Evolutionary conservation across 2,329 filamentous ascomycete species (phyloP).

Genomic region (Colletotrichum sublineola): DNA sequence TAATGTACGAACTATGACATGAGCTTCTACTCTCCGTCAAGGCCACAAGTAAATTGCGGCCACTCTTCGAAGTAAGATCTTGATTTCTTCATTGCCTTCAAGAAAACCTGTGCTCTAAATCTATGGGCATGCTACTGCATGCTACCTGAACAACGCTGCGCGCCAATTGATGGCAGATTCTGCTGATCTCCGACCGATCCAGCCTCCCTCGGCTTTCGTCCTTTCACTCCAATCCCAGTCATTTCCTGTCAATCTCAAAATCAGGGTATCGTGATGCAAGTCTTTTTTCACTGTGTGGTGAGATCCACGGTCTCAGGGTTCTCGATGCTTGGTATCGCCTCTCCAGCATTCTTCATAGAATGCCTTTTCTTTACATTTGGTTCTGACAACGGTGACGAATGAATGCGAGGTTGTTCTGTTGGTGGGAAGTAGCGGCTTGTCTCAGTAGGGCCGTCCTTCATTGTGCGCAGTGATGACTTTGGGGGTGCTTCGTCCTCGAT

Average conservation of each 20-base stretch:
- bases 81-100: not conserved
- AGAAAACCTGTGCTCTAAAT: constrained; percentile 20
- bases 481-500: constrained; percentile 6
- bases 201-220: not conserved
- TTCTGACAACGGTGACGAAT: constrained; percentile 1
- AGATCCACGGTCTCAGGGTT: constrained; percentile 34
- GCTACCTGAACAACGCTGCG: constrained; percentile 18
- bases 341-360: not conserved
- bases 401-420: not conserved
- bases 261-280: constrained; percentile 16
- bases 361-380: not conserved
- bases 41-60: constrained; percentile 18
- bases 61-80: constrained; percentile 17
- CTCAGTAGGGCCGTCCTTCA: not conserved
- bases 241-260: not conserved
- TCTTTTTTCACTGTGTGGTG: constrained; percentile 12
- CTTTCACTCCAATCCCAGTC: not conserved
- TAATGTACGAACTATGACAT: constrained; percentile 38
- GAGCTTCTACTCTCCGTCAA: constrained; percentile 32
- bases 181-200: not conserved
- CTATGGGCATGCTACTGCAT: constrained; percentile 28
- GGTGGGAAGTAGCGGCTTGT: constrained; percentile 23
- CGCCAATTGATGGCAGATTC: constrained; percentile 5
- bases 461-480: not conserved
- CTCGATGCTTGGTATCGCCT: constrained; percentile 24